Evolutionary conservation across 1,139 yeast species (phyloP).

Genomic region (Zygoascus sp.): DNA sequence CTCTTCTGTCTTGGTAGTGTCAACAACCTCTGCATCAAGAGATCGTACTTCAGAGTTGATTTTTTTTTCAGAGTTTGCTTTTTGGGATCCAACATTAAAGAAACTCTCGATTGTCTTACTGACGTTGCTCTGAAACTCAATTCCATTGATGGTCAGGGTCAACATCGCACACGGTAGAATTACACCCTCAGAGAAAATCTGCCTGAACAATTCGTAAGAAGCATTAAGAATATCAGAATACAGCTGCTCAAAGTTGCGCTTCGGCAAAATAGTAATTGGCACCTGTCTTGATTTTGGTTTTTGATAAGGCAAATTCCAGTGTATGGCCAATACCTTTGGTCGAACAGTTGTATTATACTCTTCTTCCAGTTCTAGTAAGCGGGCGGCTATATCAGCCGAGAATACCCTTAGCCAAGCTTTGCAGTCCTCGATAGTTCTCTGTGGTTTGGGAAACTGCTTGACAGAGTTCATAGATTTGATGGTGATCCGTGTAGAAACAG

Average conservation of each 20-base stretch:
- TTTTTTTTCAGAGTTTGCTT: neutral
- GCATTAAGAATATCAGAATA: constrained; percentile 26
- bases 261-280: constrained; percentile 15
- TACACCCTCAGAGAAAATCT: constrained; percentile 22
- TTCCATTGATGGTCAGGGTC: constrained; percentile 19
- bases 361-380: constrained; percentile 74
- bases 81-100: constrained; percentile 10
- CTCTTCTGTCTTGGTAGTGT: neutral
- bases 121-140: constrained; percentile 14
- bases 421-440: constrained; percentile 54
- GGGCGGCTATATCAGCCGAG: constrained; percentile 68
- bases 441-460: constrained; percentile 65
- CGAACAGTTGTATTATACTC: constrained; percentile 28
- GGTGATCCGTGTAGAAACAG: constrained; percentile 54
- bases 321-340: constrained; percentile 37
- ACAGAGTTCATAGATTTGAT: constrained; percentile 86
- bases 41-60: neutral
- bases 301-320: constrained; percentile 20
- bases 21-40: neutral
- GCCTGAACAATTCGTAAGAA: constrained; percentile 28
- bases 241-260: constrained; percentile 21
- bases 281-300: constrained; percentile 23
- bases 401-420: constrained; percentile 78
- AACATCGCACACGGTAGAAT: constrained; percentile 16
- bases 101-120: constrained; percentile 18